phyloP scores from a whole-genome alignment of 2,329 filamentous ascomycete species.

The Paraconiothyrium brasiliense region DNA sequence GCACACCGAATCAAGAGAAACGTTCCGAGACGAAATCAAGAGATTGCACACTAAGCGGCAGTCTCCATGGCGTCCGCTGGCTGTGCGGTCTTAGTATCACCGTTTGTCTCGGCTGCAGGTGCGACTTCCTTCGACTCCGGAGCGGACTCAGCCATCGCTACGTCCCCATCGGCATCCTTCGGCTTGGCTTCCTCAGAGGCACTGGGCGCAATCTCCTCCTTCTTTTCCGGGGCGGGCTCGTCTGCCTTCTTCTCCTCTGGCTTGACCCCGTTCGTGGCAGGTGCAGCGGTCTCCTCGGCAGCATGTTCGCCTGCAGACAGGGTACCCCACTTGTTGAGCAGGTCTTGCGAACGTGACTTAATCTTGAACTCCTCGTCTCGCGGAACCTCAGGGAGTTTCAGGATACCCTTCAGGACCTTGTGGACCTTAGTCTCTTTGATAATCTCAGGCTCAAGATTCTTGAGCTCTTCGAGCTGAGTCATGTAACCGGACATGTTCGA shows the following conservation, averaged over 20 bases:
- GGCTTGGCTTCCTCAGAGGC: slow-evolving; percentile 31
- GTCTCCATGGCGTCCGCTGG: slow-evolving; percentile 25
- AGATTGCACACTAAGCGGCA: slow-evolving; percentile 13
- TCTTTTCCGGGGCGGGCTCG: slow-evolving; percentile 50
- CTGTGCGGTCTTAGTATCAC: slow-evolving; percentile 20
- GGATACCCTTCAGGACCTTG: slow-evolving; percentile 94
- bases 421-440: slow-evolving; percentile 96
- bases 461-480: slow-evolving; percentile 79
- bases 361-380: slow-evolving; percentile 90
- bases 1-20: background rate
- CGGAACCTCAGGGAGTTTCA: slow-evolving; percentile 78
- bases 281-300: slow-evolving; percentile 34
- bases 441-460: slow-evolving; percentile 86
- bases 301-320: slow-evolving; percentile 57
- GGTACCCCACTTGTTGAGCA: slow-evolving; percentile 91
- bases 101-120: slow-evolving; percentile 29
- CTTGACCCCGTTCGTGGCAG: slow-evolving; percentile 47
- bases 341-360: slow-evolving; percentile 79
- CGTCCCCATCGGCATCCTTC: slow-evolving; percentile 36
- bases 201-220: slow-evolving; percentile 32
- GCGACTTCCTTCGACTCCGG: slow-evolving; percentile 28
- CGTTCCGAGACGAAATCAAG: background rate
- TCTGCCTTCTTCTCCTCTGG: slow-evolving; percentile 52
- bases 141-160: slow-evolving; percentile 33
- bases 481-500: slow-evolving; percentile 79